Conservation (phyloP, 768 basidiomycete genomes). For the Leccinellum luteum region DNA sequence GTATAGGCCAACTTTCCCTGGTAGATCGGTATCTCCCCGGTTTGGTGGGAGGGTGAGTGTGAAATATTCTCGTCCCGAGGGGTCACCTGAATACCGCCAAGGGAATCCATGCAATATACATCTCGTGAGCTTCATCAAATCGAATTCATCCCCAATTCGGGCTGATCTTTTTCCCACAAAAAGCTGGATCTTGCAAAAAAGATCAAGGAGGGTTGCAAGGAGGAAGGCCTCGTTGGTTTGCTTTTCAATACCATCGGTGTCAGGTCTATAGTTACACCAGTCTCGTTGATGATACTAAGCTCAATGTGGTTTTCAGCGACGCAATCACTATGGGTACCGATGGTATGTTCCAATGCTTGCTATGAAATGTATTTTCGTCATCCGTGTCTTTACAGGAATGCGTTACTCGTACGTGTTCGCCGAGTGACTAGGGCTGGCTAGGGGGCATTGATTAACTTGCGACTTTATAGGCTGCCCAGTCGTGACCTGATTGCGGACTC, state of each 20-base stretch:
- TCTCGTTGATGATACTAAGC: neutral
- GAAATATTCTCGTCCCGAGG: neutral
- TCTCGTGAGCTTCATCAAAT: constrained; percentile 46
- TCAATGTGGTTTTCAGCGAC: constrained; percentile 45
- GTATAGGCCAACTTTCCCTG: constrained; percentile 11
- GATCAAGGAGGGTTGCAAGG: constrained; percentile 79
- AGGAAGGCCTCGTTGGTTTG: constrained; percentile 77
- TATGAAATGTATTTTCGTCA: neutral
- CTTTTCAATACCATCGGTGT: constrained; percentile 86
- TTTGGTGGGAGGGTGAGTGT: constrained; percentile 85
- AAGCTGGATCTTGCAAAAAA: constrained; percentile 78
- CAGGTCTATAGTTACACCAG: constrained; percentile 44
- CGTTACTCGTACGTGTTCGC: constrained; percentile 67
- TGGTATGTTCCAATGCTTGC: constrained; percentile 43
- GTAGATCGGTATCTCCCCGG: constrained; percentile 82
- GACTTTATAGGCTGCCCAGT: constrained; percentile 61
- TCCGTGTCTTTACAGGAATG: constrained; percentile 56
- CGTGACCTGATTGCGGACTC: constrained; percentile 90
- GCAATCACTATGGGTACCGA: constrained; percentile 90
- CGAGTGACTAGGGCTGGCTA: neutral
- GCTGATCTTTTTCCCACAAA: constrained; percentile 4
- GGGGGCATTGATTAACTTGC: neutral
- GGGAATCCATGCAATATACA: constrained; percentile 88
- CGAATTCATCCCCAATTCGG: neutral
- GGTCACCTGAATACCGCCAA: constrained; percentile 23